Conservation (phyloP, 345 rosid genomes). For the Gossypium rotundifolium region DNA sequence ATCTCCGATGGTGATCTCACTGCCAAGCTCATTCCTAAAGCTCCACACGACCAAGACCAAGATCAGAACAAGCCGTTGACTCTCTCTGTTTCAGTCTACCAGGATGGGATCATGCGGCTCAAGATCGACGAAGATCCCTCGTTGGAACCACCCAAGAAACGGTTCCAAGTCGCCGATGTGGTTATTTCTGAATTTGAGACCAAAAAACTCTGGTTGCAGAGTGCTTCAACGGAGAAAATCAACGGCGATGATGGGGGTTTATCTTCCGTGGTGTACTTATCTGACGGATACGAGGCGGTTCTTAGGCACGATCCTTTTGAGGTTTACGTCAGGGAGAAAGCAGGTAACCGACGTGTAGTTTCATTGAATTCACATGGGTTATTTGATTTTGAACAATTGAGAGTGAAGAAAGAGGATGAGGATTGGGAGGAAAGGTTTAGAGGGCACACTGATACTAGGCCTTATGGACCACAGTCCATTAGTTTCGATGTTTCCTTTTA, state of each 20-base stretch:
- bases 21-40: slow-evolving; percentile 55
- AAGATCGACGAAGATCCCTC: slow-evolving; percentile 78
- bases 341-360: slow-evolving; percentile 43
- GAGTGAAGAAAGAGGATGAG: slow-evolving; percentile 59
- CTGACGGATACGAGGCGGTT: slow-evolving; percentile 69
- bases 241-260: slow-evolving; percentile 44
- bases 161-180: slow-evolving; percentile 88
- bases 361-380: slow-evolving; percentile 77
- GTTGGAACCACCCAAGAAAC: slow-evolving; percentile 46
- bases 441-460: slow-evolving; percentile 73
- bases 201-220: slow-evolving; percentile 69
- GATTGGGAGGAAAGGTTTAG: slow-evolving; percentile 91
- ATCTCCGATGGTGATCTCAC: slow-evolving; percentile 68
- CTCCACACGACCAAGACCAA: slow-evolving; percentile 20
- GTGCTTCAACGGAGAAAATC: slow-evolving; percentile 40
- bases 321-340: slow-evolving; percentile 62
- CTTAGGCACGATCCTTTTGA: slow-evolving; percentile 84
- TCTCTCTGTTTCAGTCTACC: slow-evolving; percentile 66
- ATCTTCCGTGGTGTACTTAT: slow-evolving; percentile 59
- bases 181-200: slow-evolving; percentile 51
- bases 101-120: slow-evolving; percentile 61
- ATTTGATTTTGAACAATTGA: slow-evolving; percentile 86
- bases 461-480: slow-evolving; percentile 86
- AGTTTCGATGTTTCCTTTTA: slow-evolving; percentile 93
- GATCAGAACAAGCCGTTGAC: slow-evolving; percentile 53